Evolutionary conservation across 2,329 filamentous ascomycete genomes (phyloP).

Genomic region (Myotisia sp.): DNA sequence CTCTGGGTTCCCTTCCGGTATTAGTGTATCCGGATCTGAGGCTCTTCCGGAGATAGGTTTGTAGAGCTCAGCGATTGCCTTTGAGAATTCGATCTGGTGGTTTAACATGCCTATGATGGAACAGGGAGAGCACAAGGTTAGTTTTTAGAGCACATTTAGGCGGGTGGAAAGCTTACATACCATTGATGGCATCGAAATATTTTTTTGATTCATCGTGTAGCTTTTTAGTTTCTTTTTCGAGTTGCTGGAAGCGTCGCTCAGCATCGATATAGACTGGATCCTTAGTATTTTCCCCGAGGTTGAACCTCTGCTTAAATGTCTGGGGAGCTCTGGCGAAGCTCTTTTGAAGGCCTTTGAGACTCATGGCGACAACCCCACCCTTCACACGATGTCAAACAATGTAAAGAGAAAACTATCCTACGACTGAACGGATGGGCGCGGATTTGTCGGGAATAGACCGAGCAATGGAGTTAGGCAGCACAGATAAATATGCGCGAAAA

Average conservation of each 20-base stretch:
- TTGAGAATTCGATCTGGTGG: slow-evolving; percentile 96
- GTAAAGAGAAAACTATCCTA: too few species aligned
- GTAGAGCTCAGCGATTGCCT: slow-evolving; percentile 92
- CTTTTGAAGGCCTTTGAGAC: slow-evolving; percentile 93
- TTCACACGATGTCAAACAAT: too few species aligned
- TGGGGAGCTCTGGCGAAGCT: slow-evolving; percentile 80
- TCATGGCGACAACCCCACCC: slow-evolving; percentile 48
- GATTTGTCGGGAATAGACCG: too few species aligned
- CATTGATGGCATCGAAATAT: slow-evolving; percentile 95
- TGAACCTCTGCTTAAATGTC: slow-evolving; percentile 81
- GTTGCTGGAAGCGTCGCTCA: slow-evolving; percentile 81
- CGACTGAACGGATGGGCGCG: too few species aligned
- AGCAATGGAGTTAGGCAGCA: too few species aligned
- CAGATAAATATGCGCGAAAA: too few species aligned
- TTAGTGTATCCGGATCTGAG: slow-evolving; percentile 76
- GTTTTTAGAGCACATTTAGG: slow-evolving; percentile 3
- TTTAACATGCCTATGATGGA: slow-evolving; percentile 58
- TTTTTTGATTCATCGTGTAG: slow-evolving; percentile 94
- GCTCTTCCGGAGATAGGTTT: slow-evolving; percentile 93
- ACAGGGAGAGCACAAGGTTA: slow-evolving; percentile 1
- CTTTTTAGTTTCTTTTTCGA: slow-evolving; percentile 91
- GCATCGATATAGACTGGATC: slow-evolving; percentile 90
- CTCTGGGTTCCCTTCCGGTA: slow-evolving; percentile 74
- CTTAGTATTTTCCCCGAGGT: slow-evolving; percentile 88
- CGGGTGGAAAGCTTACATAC: slow-evolving; percentile 23